Base-by-base conservation (phyloP, 1,284 basidiomycete species). In the Trametes polyzona region DNA sequence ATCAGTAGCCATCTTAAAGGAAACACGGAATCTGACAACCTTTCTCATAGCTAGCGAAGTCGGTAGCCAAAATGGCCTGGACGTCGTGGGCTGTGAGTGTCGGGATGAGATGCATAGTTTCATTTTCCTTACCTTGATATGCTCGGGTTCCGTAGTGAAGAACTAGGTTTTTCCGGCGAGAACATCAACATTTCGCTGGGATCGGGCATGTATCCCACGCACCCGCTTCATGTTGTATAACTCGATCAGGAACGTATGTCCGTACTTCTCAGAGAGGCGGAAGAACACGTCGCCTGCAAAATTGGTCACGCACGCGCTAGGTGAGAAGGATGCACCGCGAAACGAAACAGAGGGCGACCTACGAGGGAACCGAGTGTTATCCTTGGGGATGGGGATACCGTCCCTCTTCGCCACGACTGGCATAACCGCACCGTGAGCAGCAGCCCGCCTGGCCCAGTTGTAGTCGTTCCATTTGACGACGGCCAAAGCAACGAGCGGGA, bases 41-140 rank as follows among this genome's bases (percentile, higher is more conserved):
- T 61, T 74, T 74, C 59, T 71, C 70, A 40, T 61, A 74, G 37
- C 59, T 61, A 1, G 54, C 36, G 40, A 73, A 73, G 32, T 73
- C 62, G 0, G 71, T 73, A 0, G 71, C 67, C 11, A 74, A 62
- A 17, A 74, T 67, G 2, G 65, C 52, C 68, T 69, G 33, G n/a
- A 21, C 12, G 12, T 5, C 14, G 12, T n/a, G 19, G 24, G 42
- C 17, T 43, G 26, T 16, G 29, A 17, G 11, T 23, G 6, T 40
- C 44, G n/a, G 2, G 16, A n/a, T 48, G 1, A 32, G 24, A n/a
- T 14, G 19, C 23, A 19, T 17, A 3, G 16, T 35, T 21, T 7
- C 10, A 16, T 4, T 0, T 6, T 2, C 4, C 41, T 23, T 21
- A 67, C 68, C 59, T 73, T 73, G 55, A 72, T 65, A 42, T 69